Base-by-base conservation (phyloP, 129 eudicot genomes). In the Chrysanthemum seticuspe region DNA sequence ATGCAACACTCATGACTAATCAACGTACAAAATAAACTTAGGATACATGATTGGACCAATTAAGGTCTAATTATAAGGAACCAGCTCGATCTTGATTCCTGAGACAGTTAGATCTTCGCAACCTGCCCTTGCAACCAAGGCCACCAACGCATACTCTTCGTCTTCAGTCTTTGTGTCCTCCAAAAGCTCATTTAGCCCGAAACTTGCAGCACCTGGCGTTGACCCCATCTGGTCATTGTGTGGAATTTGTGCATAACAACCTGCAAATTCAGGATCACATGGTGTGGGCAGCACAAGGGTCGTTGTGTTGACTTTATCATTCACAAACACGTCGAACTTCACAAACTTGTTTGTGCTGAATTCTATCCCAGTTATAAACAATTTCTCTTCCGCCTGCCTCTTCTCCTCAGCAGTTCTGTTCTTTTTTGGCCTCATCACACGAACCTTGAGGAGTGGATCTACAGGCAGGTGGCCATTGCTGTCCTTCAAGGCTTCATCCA, bases 171-270 rank as follows among this genome's bases (percentile, higher is more conserved):
- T 56, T 36, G 75, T 71, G 21, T 71, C 92, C 68, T 89, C 92
- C 70, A 86, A 78, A 15, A 82, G n/a, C 59, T 89, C 96, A 4
- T 73, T 80, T 70, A 89, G 55, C 65, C 82, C 85, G n/a, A 86
- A 75, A 27, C 44, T 60, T 14, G 56, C 70, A 0, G 64, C 70
- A 6, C 83, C 76, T 10, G 1, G 75, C 55, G 5, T 3, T 1
- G 2, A 25, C 21, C 2, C 3, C 2, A 0, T 3, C 5, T 3
- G 5, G 3, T 4, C 5, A 2, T 4, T 62, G 6, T 72, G 81
- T 0, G 84, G 86, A 70, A 87, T 63, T 63, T 77, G 70, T 8
- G 85, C 50, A 47, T 74, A 87, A 18, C 85, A 60, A 5, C 93
- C 89, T 1, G 85, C 89, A 9, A 76, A 87, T 79, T 82, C 89